These are phyloP conservation scores for Paradendryphiella salina DNA, from an alignment of 2,329 filamentous ascomycete genomes.

Conservation along the genomic window DNA sequence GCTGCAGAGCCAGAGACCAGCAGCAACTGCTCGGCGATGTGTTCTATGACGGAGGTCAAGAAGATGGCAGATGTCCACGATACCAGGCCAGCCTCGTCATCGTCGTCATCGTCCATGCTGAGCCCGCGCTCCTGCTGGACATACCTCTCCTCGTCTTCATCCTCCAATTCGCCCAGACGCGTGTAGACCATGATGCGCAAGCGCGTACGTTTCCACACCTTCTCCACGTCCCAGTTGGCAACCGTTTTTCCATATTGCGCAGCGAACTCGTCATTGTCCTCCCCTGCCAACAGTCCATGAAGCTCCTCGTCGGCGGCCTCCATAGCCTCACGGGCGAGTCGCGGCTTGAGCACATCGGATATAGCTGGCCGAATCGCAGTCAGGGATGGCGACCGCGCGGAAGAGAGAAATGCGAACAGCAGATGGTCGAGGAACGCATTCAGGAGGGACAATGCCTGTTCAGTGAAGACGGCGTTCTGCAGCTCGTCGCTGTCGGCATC, in stretches of 20 bases:
- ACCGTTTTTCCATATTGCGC: constrained; percentile 35
- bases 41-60: constrained; percentile 90
- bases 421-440: constrained; percentile 94
- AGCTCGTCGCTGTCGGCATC: constrained; percentile 63
- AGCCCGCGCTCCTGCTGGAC: constrained; percentile 72
- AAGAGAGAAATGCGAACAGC: constrained; percentile 84
- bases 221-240: constrained; percentile 82
- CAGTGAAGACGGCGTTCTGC: constrained; percentile 73
- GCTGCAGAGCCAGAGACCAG: constrained; percentile 86
- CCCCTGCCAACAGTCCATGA: constrained; percentile 83
- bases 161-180: constrained; percentile 92
- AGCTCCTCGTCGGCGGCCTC: constrained; percentile 83
- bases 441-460: constrained; percentile 72
- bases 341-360: constrained; percentile 82
- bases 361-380: constrained; percentile 78
- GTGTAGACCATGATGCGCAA: constrained; percentile 98
- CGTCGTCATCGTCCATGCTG: constrained; percentile 57
- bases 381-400: constrained; percentile 77
- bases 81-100: constrained; percentile 56
- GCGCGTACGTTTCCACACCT: constrained; percentile 90
- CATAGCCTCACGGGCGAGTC: constrained; percentile 83
- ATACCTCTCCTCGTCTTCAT: constrained; percentile 91
- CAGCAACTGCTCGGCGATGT: constrained; percentile 87
- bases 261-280: constrained; percentile 54
- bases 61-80: constrained; percentile 95